Evolutionary conservation across 257 asterid species (phyloP), one percentile per base, ranked within the genome.

Genomic region (Primulina eburnea): DNA sequence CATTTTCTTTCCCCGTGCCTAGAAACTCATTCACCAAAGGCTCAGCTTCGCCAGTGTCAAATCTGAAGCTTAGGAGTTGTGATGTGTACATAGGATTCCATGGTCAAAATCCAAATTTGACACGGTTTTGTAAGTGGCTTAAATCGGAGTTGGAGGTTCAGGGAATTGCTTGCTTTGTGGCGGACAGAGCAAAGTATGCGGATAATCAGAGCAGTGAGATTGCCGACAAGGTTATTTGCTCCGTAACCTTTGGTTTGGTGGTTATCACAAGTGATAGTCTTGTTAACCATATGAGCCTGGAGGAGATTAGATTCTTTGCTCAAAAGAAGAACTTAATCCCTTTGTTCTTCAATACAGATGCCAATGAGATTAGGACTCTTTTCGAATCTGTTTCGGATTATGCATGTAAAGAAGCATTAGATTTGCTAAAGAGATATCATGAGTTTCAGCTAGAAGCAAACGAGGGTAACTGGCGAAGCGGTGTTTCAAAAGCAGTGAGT

Each of bases 251-350:
- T 35, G 96, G 98, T 2, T 78, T 92, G 17, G 88, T 85, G 29
- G 82, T 92, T 12, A 81, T 87, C 60, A 89, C 96, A 2, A 67
- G 73, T 47, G 40, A 77, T 65, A 86, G 92, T 73, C 79, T 86
- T 33, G 74, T 80, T 24, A 87, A 82, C 74, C 95, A 82, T 70
- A 47, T 77, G 9, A 87, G 83, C 71, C 47, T 84, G 80, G 97
- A 89, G 77, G 97, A 91, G 79, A 80, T 91, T 40, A 78, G 92
- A 65, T 89, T 89, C 84, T 91, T 91, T 50, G 87, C 90, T 1
- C 97, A 91, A 71, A 91, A 91, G 76, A 91, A 89, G 86, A 91
- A 91, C 78, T 71, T 92, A 75, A 86, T 92, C 55, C 98, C 95
- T 29, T 60, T 92, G 70, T 85, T 89, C 73, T 89, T 92, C 64